Evolutionary conservation across 371 early-diverging fungal genomes (phyloP).

Genomic region (Circinella minor): DNA sequence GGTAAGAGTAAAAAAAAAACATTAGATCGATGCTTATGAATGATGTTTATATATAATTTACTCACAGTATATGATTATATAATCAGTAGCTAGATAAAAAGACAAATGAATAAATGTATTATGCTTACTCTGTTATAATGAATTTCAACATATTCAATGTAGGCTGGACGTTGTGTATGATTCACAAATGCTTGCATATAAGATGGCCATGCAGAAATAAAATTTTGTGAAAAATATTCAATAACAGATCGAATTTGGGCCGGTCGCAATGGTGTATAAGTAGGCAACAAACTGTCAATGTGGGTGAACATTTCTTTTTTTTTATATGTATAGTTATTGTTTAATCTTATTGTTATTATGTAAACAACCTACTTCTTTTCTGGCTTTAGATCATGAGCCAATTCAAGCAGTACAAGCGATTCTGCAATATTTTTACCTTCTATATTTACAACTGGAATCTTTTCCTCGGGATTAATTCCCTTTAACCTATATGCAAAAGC

Average conservation of each 20-base stretch:
- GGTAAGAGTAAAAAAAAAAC: too few species aligned
- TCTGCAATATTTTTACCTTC: constrained; percentile 50
- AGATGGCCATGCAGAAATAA: constrained; percentile 33
- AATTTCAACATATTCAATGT: constrained; percentile 21
- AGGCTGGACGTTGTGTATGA: constrained; percentile 23
- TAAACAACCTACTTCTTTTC: constrained; percentile 39
- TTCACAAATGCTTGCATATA: constrained; percentile 26
- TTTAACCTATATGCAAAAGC: constrained; percentile 34
- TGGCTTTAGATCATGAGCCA: constrained; percentile 51
- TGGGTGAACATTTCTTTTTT: neutral
- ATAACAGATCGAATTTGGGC: constrained; percentile 59
- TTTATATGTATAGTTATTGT: too few species aligned
- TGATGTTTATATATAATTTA: too few species aligned
- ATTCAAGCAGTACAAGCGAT: constrained; percentile 55
- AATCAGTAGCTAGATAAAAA: too few species aligned
- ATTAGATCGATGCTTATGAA: too few species aligned
- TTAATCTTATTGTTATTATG: neutral
- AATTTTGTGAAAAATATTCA: constrained; percentile 50
- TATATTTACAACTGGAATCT: constrained; percentile 54
- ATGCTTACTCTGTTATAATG: constrained; percentile 34
- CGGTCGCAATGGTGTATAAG: constrained; percentile 42
- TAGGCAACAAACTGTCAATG: constrained; percentile 37
- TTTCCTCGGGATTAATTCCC: constrained; percentile 52
- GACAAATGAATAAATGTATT: too few species aligned
- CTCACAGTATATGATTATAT: too few species aligned